Evolutionary conservation across 345 rosid genomes (phyloP).

Genomic region (Xanthoceras sorbifolium): DNA sequence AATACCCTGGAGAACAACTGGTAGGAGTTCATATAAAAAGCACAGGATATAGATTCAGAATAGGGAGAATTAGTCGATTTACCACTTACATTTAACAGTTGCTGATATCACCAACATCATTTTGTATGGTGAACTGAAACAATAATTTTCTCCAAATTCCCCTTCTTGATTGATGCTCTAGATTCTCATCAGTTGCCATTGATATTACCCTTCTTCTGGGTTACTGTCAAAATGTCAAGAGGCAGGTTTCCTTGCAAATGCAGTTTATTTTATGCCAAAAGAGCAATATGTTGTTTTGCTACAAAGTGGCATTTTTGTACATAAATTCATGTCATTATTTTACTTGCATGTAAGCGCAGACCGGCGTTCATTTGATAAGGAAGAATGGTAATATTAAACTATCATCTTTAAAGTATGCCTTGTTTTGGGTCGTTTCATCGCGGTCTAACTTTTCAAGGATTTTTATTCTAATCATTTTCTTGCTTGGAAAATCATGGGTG

Average conservation of each 20-base stretch:
- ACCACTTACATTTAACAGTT: conserved; percentile 16
- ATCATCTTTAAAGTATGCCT: too few species aligned
- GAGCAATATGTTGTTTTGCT: background rate
- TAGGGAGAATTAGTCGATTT: conserved; percentile 23
- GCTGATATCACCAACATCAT: conserved; percentile 18
- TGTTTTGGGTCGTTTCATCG: too few species aligned
- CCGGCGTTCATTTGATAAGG: too few species aligned
- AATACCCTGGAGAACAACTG: conserved; percentile 13
- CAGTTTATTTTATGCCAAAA: background rate
- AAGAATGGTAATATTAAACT: too few species aligned
- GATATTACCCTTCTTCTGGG: background rate
- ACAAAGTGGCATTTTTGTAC: background rate
- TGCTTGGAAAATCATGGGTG: too few species aligned
- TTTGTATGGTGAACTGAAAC: conserved; percentile 16
- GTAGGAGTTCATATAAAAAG: conserved; percentile 25
- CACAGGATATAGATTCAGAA: conserved; percentile 23
- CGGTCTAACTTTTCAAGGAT: background rate
- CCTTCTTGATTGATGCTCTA: conserved; percentile 13
- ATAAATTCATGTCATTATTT: background rate
- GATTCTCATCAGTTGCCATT: conserved; percentile 4
- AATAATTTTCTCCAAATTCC: background rate
- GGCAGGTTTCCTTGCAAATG: background rate
- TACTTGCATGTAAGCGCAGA: background rate
- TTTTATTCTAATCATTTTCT: background rate
- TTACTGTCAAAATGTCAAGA: background rate